A percentile compares a stretch with the other conserved stretches of the same genome.
Evolutionary conservation across 2,329 filamentous ascomycete genomes (phyloP).

Genomic region (Ambrosiella beaveri): DNA sequence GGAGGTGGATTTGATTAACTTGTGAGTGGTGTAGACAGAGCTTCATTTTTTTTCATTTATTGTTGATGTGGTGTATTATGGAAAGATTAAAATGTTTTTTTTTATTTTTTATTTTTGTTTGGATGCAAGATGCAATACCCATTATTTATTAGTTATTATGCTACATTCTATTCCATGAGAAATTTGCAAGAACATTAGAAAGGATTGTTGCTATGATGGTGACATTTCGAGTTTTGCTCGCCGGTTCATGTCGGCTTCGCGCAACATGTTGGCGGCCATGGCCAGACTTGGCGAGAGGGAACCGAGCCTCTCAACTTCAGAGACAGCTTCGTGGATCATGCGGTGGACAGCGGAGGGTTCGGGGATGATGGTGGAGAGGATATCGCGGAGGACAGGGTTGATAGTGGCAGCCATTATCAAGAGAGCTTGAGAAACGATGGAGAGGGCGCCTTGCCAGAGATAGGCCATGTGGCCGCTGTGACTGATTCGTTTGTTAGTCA

Average conservation of each 20-base stretch:
- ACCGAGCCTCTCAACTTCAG: not conserved
- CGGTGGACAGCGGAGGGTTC: not conserved
- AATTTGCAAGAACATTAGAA: no score
- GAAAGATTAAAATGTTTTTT: not conserved
- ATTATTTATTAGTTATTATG: not conserved
- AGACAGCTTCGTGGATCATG: not conserved
- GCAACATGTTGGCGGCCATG: not conserved
- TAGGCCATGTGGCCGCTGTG: not conserved
- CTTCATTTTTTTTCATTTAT: not conserved
- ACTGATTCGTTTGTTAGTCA: not conserved
- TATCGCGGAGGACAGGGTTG: not conserved
- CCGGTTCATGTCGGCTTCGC: not conserved
- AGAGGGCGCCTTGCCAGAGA: not conserved
- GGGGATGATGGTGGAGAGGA: not conserved
- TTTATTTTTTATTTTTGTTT: constrained; percentile 1
- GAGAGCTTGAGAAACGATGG: not conserved
- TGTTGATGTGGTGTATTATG: not conserved
- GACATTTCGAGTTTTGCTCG: not conserved
- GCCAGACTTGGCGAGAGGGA: not conserved
- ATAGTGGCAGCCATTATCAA: not conserved
- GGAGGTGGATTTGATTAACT: constrained; percentile 68
- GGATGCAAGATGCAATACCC: not conserved
- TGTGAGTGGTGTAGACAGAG: constrained; percentile 29
- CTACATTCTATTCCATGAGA: no score
- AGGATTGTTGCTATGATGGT: no score